Evolutionary conservation across 2,329 filamentous ascomycete species (phyloP), one percentile per base, ranked within the genome.

Genomic region (Colletotrichum endophyticum): DNA sequence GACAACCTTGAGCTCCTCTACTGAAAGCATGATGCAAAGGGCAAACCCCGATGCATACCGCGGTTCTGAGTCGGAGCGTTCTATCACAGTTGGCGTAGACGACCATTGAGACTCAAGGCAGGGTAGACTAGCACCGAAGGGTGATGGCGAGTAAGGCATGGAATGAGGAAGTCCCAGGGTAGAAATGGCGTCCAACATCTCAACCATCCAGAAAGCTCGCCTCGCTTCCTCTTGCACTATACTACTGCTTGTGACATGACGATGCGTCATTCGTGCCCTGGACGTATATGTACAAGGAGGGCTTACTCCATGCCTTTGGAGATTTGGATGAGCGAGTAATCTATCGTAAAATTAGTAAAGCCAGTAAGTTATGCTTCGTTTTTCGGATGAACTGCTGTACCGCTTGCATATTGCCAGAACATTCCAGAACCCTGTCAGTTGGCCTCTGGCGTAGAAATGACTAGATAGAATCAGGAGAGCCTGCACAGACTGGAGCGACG

Each of bases 381-480:
- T 22, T 11, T 6, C 49, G 22, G 49, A 13, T 22, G 49, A 13
- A 56, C 7, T 11, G 11, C n/a, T 15, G 25, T 28, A 57, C 53
- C 53, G 0, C 16, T 19, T 57, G 13, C 22, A 57, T 0, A 6
- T 1, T 0, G 53, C 13, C 53, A 57, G 0, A 0, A 27, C 1
- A 28, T 57, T 57, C 53, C 53, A 57, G 53, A 57, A 57, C 1
- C 0, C 25, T 28, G 53, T 1, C 0, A 57, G 22, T 57, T 28
- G 0, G 0, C 53, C 53, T 0, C 25, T 57, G 1, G 22, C 0
- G 27, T 57, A 57, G 0, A 57, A 28, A 19, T 57, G 25, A 19
- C 0, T 57, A 28, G 53, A 57, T 0, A 57, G 53, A 28, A 57
- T 3, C 53, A 57, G 0, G 0, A 57, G 53, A 28, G 53, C 53